Evolutionary conservation across 305 asterid genomes (phyloP).

Genomic region (Salvia sclarea): DNA sequence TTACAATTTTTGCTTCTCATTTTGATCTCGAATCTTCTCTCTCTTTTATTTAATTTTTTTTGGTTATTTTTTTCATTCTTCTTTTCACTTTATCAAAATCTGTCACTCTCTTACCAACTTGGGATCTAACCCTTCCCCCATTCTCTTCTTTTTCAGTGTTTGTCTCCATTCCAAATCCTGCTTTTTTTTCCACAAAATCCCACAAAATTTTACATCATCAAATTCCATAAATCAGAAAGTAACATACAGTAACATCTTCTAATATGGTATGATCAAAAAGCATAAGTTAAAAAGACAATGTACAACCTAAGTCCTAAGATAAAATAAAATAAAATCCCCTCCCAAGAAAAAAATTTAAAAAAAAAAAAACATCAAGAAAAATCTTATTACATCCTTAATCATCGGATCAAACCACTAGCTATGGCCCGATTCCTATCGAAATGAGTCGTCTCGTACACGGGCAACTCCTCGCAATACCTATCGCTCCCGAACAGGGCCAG

Average conservation of each 20-base stretch:
- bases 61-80: background rate
- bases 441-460: constrained; percentile 82
- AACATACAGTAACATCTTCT: constrained; percentile 24
- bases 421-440: constrained; percentile 51
- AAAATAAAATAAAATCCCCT: too few relatives aligned
- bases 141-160: constrained; percentile 48
- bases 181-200: constrained; percentile 35
- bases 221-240: constrained; percentile 35
- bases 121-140: constrained; percentile 54
- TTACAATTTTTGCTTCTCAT: constrained; percentile 49
- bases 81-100: constrained; percentile 46
- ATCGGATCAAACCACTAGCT: constrained; percentile 57
- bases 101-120: constrained; percentile 55
- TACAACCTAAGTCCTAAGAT: constrained; percentile 11
- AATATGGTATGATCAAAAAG: constrained; percentile 33
- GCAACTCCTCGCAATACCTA: constrained; percentile 72
- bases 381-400: constrained; percentile 16
- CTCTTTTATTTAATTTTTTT: background rate
- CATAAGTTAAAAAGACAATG: constrained; percentile 29
- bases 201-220: constrained; percentile 34
- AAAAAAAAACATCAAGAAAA: background rate
- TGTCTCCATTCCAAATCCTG: constrained; percentile 41
- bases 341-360: background rate
- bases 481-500: constrained; percentile 46
- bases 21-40: constrained; percentile 68